Evolutionary conservation across 2,329 filamentous ascomycete genomes (phyloP).

Genomic region (Byssoonygena ceratinophila): DNA sequence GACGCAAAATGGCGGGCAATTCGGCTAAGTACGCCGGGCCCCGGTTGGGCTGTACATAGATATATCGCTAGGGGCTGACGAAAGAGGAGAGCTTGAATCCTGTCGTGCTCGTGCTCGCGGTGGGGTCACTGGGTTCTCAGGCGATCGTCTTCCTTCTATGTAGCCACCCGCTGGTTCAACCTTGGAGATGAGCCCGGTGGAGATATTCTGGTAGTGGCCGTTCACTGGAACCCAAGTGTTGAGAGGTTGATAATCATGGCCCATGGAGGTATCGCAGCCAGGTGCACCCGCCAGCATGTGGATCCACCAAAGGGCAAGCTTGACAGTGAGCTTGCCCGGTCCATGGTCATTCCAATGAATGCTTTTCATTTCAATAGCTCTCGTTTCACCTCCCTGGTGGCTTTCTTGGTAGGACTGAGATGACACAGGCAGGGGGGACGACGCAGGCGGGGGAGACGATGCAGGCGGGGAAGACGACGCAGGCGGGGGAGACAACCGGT

Average conservation of each 20-base stretch:
- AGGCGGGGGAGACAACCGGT: background rate
- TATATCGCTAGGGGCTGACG: background rate
- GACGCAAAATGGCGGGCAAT: too few species aligned
- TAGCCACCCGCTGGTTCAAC: background rate
- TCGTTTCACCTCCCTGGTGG: background rate
- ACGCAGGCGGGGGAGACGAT: too few species aligned
- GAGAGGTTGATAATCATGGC: conserved; percentile 1
- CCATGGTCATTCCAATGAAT: conserved; percentile 13
- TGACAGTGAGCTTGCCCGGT: conserved; percentile 8
- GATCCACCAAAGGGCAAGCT: conserved; percentile 15
- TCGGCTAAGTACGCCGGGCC: too few species aligned
- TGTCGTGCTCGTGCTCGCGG: background rate
- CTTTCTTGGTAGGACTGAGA: background rate
- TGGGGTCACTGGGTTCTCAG: background rate
- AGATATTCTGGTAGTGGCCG: background rate
- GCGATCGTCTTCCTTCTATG: background rate
- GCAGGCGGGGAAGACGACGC: background rate
- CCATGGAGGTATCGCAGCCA: conserved; percentile 5
- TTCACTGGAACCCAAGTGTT: conserved; percentile 3
- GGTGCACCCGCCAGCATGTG: conserved; percentile 15
- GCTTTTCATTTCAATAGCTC: conserved; percentile 13
- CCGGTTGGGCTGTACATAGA: too few species aligned
- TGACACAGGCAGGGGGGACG: background rate
- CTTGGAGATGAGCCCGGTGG: background rate
- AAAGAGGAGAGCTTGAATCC: background rate